A percentile compares a stretch with the other conserved stretches of the same genome.
phyloP scores from a whole-genome alignment of 2,329 filamentous ascomycete species.

The Westerdykella sp. region DNA sequence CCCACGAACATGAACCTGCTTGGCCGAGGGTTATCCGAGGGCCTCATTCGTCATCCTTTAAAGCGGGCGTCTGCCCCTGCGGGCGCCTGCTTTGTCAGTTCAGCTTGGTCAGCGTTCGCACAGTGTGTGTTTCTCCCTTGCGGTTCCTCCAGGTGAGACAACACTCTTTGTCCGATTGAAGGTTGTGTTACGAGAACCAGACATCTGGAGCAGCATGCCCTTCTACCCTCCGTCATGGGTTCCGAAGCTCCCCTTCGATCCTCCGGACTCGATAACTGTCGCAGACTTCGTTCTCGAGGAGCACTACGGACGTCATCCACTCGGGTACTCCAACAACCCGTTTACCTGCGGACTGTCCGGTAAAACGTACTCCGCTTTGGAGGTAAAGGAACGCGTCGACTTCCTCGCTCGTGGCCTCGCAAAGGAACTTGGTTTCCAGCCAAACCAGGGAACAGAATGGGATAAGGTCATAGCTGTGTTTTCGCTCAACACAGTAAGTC shows the following conservation, averaged over 20 bases:
- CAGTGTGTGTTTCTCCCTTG: neutral
- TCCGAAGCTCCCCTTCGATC: constrained; percentile 54
- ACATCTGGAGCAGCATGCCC: constrained; percentile 31
- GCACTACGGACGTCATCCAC: constrained; percentile 58
- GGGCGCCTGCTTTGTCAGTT: neutral
- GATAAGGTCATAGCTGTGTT: constrained; percentile 74
- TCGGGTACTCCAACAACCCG: constrained; percentile 59
- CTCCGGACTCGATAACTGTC: constrained; percentile 69
- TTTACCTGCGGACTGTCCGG: constrained; percentile 74
- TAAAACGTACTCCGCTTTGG: constrained; percentile 55
- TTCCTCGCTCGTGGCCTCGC: constrained; percentile 61
- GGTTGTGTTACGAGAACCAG: neutral
- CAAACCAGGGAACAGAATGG: constrained; percentile 68
- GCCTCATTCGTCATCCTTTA: neutral
- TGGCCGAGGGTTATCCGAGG: neutral
- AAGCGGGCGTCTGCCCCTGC: neutral
- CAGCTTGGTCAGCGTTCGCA: neutral
- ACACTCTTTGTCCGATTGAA: neutral
- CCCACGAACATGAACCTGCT: neutral
- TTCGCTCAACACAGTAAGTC: constrained; percentile 68
- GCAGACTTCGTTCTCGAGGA: constrained; percentile 73
- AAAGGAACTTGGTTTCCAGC: constrained; percentile 64
- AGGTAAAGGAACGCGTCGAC: constrained; percentile 62
- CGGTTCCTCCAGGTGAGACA: neutral
- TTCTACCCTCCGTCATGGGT: constrained; percentile 59